Evolutionary conservation across 441 rosid species (phyloP), one percentile per base, ranked within the genome.

Genomic region (Pelargonium fulgidum): DNA sequence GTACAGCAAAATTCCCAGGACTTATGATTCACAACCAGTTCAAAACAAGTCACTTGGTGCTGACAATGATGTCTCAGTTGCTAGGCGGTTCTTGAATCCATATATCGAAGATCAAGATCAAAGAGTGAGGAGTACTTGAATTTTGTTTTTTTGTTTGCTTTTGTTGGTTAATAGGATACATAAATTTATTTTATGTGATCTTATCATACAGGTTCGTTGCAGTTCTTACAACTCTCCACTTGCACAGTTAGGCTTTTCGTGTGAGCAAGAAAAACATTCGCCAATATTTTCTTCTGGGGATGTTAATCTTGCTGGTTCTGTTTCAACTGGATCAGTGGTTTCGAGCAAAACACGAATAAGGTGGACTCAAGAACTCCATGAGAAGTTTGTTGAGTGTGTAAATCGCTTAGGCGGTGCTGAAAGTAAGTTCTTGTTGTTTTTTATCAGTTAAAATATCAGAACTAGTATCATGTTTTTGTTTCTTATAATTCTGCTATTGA

Each of bases 311-410:
- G 61, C 79, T 0, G 72, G 65, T 8, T 66, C 80, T 16, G 71
- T 67, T 54, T 69, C 79, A 39, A 7, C 63, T 6, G 77, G 77
- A 20, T 59, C 84, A 0, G 69, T 48, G 0, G 50, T 75, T 2
- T 59, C 88, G 0, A 78, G 71, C 73, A 89, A 91, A 82, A 86
- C 89, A 4, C 72, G 98, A 67, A 91, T 93, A 64, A 83, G 96
- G 76, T 93, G 98, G 96, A 93, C 90, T 68, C 96, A 86, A 66
- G 94, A 87, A 84, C 94, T 93, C 14, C 98, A 93, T 73, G 91
- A 89, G 77, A 91, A 87, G 81, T 93, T 93, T 45, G 95, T 91
- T 3, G 85, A 84, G 73, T 88, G 91, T 61, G 92, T 89, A 4
- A 84, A 87, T 77, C 80, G 80, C 70, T 89, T 91, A 8, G 93